Conservation (phyloP, 768 basidiomycete species). For the Macrolepiota fuliginosa region DNA sequence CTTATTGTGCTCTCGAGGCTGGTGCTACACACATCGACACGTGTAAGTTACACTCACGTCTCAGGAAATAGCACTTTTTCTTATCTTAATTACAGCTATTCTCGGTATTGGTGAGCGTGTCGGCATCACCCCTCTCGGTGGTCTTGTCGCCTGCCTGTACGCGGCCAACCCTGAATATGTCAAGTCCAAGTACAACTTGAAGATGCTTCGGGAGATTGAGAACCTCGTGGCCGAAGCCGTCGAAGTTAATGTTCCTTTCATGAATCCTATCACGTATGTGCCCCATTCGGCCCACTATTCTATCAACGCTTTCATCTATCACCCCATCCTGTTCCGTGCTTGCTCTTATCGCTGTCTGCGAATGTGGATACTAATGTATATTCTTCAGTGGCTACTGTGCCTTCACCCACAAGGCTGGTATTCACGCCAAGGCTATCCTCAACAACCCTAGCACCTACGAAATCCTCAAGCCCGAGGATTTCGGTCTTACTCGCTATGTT, state of each 20-base stretch:
- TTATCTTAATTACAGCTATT: slow-evolving; percentile 52
- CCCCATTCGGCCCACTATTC: not conserved
- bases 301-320: too few relatives aligned
- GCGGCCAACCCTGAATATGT: slow-evolving; percentile 98
- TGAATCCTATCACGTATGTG: slow-evolving; percentile 87
- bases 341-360: not conserved
- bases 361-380: slow-evolving; percentile 5
- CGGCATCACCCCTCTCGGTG: slow-evolving; percentile 97
- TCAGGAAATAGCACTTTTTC: not conserved
- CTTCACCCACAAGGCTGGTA: slow-evolving; percentile 99
- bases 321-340: not conserved
- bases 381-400: slow-evolving; percentile 91
- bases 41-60: slow-evolving; percentile 47
- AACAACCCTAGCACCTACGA: slow-evolving; percentile 99
- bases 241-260: slow-evolving; percentile 96
- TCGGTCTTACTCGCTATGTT: slow-evolving; percentile 95
- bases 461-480: slow-evolving; percentile 98
- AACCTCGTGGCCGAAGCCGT: slow-evolving; percentile 99
- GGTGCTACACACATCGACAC: slow-evolving; percentile 99
- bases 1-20: slow-evolving; percentile 96
- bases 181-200: slow-evolving; percentile 98
- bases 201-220: slow-evolving; percentile 97
- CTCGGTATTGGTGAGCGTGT: slow-evolving; percentile 99
- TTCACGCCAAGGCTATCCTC: slow-evolving; percentile 98
- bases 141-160: slow-evolving; percentile 94